A percentile compares a stretch with the other conserved stretches of the same genome.
These are phyloP conservation scores for Pseudocercospora crystallina DNA, from an alignment of 2,329 filamentous ascomycete genomes.

Conservation along the genomic window DNA sequence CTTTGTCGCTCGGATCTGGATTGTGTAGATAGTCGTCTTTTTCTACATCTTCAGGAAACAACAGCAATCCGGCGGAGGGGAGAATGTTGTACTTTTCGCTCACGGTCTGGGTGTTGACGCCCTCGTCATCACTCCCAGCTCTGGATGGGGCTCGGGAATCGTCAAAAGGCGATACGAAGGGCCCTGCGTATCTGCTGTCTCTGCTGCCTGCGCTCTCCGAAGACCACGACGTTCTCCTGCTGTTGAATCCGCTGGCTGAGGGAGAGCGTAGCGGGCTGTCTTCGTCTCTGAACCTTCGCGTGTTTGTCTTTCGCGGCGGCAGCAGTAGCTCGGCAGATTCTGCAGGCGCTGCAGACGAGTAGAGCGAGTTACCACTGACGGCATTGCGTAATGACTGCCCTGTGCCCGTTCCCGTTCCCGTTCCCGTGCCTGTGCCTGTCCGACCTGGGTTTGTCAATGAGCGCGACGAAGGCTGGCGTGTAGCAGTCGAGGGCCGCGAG, in stretches of 20 bases:
- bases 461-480: conserved; percentile 44
- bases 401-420: conserved; percentile 29
- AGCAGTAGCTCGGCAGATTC: conserved; percentile 53
- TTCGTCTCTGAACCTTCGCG: conserved; percentile 54
- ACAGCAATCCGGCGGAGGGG: conserved; percentile 63
- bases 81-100: conserved; percentile 72
- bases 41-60: conserved; percentile 71
- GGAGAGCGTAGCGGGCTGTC: conserved; percentile 52
- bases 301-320: conserved; percentile 49
- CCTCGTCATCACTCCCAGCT: conserved; percentile 63
- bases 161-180: conserved; percentile 57
- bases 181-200: conserved; percentile 51
- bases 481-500: conserved; percentile 36
- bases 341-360: conserved; percentile 29
- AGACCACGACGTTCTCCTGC: conserved; percentile 64
- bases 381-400: conserved; percentile 33
- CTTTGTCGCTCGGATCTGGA: conserved; percentile 64
- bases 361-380: conserved; percentile 23
- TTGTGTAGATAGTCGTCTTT: conserved; percentile 73
- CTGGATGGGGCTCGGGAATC: conserved; percentile 60
- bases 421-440: conserved; percentile 32
- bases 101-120: conserved; percentile 70
- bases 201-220: conserved; percentile 56
- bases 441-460: conserved; percentile 42
- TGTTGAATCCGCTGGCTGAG: conserved; percentile 54